Evolutionary conservation across 306 rosid genomes (phyloP), one percentile per base, ranked within the genome.

Genomic region (Glycyrrhiza uralensis): DNA sequence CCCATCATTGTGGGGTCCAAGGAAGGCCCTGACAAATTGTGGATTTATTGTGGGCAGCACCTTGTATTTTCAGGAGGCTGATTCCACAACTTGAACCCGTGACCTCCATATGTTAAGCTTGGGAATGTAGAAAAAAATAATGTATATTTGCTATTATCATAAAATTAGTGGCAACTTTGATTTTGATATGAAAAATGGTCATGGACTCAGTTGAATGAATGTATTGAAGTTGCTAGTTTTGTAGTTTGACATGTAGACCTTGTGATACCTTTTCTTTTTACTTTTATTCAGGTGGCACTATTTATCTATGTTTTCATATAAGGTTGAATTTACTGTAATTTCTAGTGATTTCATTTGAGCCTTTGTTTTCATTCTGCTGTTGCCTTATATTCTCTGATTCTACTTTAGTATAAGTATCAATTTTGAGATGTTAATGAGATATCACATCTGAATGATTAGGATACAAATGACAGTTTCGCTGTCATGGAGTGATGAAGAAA

Each of bases 381-480:
- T 66, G 38, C 64, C 49, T 55, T 65, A 51, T 66, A 44, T 66
- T 49, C 69, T 42, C 12, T 42, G 15, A 30, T 75, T 66, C 44
- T 57, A 29, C 32, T 56, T 42, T 12, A 15, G 30, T 49, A 14
- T 51, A 59, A 38, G 79, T 36, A 28, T 60, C 67, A 47, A 69
- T 14, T 36, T 51, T 41, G 58, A 17, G 82, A 66, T 69, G 66
- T 80, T 88, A 26, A 83, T 46, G 56, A 29, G 33, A 33, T 76
- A 32, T 69, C 8, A 42, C 36, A 51, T 72, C 69, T 82, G 76
- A 65, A 73, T 61, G 19, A 79, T 73, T 78, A 94, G 99, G 83
- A 73, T 91, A 80, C 86, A 81, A 76, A 80, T 94, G 92, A 82
- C 78, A 5, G 82, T 88, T 79, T 70, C 78, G 7, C 60, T 89